A percentile compares a stretch with the other conserved stretches of the same genome.
Conservation (phyloP, 805 yeast species). For the Cyberlindnera suaveolens region DNA sequence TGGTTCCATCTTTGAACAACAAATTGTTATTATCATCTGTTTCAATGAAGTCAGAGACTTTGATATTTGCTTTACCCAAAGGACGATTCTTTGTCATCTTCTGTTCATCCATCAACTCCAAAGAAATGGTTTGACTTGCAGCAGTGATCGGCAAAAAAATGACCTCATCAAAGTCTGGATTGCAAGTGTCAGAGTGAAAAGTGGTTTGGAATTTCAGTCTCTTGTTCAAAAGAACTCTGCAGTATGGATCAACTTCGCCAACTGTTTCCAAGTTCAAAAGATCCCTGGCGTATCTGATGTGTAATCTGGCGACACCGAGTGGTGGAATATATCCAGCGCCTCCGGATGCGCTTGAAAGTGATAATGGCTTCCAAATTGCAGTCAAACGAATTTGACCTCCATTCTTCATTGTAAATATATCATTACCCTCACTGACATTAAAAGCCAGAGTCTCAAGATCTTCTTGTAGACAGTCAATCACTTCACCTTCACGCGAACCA, state of each 20-base stretch:
- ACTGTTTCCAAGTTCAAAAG: constrained; percentile 55
- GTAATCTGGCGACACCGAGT: constrained; percentile 60
- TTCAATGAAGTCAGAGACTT: constrained; percentile 42
- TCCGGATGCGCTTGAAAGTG: constrained; percentile 43
- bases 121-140: constrained; percentile 49
- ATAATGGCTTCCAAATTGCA: constrained; percentile 68
- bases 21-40: constrained; percentile 41
- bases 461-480: constrained; percentile 54
- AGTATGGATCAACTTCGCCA: constrained; percentile 74
- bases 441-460: constrained; percentile 33
- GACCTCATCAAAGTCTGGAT: constrained; percentile 57
- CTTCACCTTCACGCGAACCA: constrained; percentile 36
- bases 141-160: constrained; percentile 55
- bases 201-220: constrained; percentile 49
- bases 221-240: constrained; percentile 52
- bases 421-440: constrained; percentile 40
- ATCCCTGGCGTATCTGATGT: constrained; percentile 46
- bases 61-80: constrained; percentile 51
- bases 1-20: constrained; percentile 45
- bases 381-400: constrained; percentile 48
- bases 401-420: constrained; percentile 44
- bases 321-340: constrained; percentile 46
- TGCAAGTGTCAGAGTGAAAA: constrained; percentile 44
- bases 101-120: constrained; percentile 65
- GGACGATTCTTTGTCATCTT: constrained; percentile 55